Percentiles rank a stretch among this genome's conserved stretches.
These are phyloP conservation scores for Mentha longifolia DNA, from an alignment of 257 asterid species.

Conservation along the genomic window DNA sequence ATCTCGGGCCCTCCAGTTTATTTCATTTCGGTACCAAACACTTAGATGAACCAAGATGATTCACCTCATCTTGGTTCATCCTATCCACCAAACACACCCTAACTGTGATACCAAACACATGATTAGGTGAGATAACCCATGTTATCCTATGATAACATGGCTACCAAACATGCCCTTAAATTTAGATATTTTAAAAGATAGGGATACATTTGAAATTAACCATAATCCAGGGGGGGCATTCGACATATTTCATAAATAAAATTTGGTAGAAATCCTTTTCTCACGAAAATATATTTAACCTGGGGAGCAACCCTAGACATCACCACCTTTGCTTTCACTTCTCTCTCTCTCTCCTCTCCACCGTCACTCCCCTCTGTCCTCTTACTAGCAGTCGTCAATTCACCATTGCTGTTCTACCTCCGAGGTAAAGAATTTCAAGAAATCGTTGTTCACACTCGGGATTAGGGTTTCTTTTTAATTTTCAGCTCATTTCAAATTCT, in stretches of 20 bases:
- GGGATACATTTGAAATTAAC: neutral
- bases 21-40: too few species aligned
- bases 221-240: neutral
- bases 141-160: too few species aligned
- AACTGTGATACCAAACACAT: too few species aligned
- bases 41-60: too few species aligned
- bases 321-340: constrained; percentile 19
- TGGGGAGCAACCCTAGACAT: constrained; percentile 31
- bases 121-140: too few species aligned
- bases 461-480: constrained; percentile 6
- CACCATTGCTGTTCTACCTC: neutral
- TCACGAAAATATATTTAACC: constrained; percentile 20
- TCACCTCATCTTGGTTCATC: too few species aligned
- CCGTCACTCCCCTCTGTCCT: neutral
- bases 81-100: too few species aligned
- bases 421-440: neutral
- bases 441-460: neutral
- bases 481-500: neutral
- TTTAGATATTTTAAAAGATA: too few species aligned
- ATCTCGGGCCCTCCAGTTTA: too few species aligned
- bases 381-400: neutral
- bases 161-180: too few species aligned
- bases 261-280: neutral
- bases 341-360: neutral
- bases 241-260: neutral